Base-by-base conservation (phyloP, 129 eudicot species). In the Mikania micrantha region DNA sequence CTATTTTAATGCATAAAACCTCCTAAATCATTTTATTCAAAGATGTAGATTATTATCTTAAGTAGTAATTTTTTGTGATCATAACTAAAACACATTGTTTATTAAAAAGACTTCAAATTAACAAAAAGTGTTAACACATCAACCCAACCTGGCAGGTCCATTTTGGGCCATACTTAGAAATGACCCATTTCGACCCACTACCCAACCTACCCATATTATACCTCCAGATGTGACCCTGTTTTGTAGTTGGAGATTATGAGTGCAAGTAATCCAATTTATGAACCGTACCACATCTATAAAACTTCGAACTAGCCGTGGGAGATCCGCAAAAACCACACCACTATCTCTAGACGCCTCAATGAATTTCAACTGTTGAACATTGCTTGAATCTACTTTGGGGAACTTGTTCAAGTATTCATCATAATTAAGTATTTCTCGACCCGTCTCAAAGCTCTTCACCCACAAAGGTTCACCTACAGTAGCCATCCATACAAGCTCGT, bases 301-400 rank as follows among this genome's bases (percentile, higher is more conserved):
- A 62, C 80, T 62, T 34, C 80, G 88, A 69, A 94, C 94, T 20
- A 94, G 87, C 59, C 79, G 80, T 4, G 88, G 84, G 39, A 85
- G 88, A 78, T 90, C 97, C 64, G 78, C 65, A 59, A 87, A 85
- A 63, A 94, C 79, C 50, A 83, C 36, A 32, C 85, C 90, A 58
- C 74, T 69, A 38, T 90, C 95, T 73, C 95, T 87, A 22, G 99
- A 94, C 31, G 97, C 99, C 74, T 94, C 97, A 69, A 94, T 76
- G 44, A 77, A 77, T 77, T 66, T 81, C 74, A 77, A 87, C 11
- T 72, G 80, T 70, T 58, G 65, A 64, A 35, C 75, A 60, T 40
- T 69, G 70, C 79, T 56, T 6, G 78, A 60, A 32, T 21, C 67
- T 20, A 77, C 79, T 7, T 52, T 24, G 27, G 76, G 60, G 44